phyloP scores from a whole-genome alignment of 805 yeast genomes.

The Metschnikowia reukaufii region DNA sequence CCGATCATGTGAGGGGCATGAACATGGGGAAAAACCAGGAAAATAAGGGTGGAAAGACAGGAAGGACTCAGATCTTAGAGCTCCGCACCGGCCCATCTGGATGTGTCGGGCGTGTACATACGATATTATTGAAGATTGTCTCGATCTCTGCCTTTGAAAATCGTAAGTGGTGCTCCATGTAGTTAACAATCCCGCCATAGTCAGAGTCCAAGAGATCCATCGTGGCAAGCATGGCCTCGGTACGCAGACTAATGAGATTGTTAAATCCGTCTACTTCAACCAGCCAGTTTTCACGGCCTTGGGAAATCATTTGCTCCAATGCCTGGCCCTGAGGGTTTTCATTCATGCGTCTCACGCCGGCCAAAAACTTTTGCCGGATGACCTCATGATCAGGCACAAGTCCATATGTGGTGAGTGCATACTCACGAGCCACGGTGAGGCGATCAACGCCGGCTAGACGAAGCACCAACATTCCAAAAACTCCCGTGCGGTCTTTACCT shows the following conservation, averaged over 20 bases:
- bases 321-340: slow-evolving; percentile 25
- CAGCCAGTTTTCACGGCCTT: slow-evolving; percentile 44
- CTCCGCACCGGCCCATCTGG: slow-evolving; percentile 4
- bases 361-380: slow-evolving; percentile 36
- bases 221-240: slow-evolving; percentile 69
- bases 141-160: slow-evolving; percentile 46
- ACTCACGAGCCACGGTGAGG: slow-evolving; percentile 68
- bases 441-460: slow-evolving; percentile 64
- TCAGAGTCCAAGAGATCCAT: slow-evolving; percentile 50
- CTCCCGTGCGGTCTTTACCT: slow-evolving; percentile 85
- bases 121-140: slow-evolving; percentile 20
- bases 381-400: slow-evolving; percentile 48
- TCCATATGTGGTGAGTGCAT: slow-evolving; percentile 72
- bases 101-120: slow-evolving; percentile 5
- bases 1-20: slow-evolving; percentile 62
- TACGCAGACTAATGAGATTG: slow-evolving; percentile 60
- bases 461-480: slow-evolving; percentile 65
- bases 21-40: not conserved
- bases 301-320: slow-evolving; percentile 24
- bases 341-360: slow-evolving; percentile 32
- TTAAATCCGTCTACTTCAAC: slow-evolving; percentile 53
- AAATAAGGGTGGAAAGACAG: no score
- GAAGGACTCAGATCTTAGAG: slow-evolving; percentile 4
- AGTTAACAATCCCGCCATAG: slow-evolving; percentile 56
- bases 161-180: slow-evolving; percentile 44